Percentiles rank a stretch among this genome's conserved stretches.
These are phyloP conservation scores for Metarhizium guizhouense DNA, from an alignment of 2,329 filamentous ascomycete species.

Conservation along the genomic window DNA sequence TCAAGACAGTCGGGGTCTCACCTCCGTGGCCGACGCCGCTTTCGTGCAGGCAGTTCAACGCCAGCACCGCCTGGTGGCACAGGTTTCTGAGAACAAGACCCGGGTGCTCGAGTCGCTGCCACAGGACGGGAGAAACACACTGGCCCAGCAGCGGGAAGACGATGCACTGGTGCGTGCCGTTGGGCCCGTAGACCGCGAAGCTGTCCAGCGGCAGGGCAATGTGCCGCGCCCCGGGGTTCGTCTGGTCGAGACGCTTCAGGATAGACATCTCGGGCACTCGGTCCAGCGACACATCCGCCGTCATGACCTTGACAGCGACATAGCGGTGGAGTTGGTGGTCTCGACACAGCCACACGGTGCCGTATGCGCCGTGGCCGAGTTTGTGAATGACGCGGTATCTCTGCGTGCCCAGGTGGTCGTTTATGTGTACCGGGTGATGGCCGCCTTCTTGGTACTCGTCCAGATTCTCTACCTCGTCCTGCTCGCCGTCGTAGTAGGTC, in stretches of 20 bases:
- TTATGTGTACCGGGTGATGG: slow-evolving; percentile 33
- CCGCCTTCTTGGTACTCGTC: slow-evolving; percentile 25
- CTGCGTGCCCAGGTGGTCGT: slow-evolving; percentile 25
- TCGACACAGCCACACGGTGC: slow-evolving; percentile 33
- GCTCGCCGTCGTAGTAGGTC: slow-evolving; percentile 3
- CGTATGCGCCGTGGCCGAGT: slow-evolving; percentile 32
- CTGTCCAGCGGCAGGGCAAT: slow-evolving; percentile 13
- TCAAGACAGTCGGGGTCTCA: neutral
- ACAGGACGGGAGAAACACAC: slow-evolving; percentile 7
- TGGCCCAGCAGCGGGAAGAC: slow-evolving; percentile 18
- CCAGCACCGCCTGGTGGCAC: slow-evolving; percentile 12
- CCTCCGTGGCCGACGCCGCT: slow-evolving; percentile 22
- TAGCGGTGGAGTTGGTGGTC: slow-evolving; percentile 20
- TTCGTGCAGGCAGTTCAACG: slow-evolving; percentile 16
- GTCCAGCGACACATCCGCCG: slow-evolving; percentile 10
- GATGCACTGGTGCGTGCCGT: slow-evolving; percentile 17
- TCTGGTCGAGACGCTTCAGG: slow-evolving; percentile 1
- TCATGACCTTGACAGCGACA: slow-evolving; percentile 23
- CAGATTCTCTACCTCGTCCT: slow-evolving; percentile 11
- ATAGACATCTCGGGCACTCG: slow-evolving; percentile 2
- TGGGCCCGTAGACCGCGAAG: slow-evolving; percentile 16
- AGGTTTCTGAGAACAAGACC: slow-evolving; percentile 9
- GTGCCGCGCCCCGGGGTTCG: neutral
- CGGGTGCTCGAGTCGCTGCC: slow-evolving; percentile 6
- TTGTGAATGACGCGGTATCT: slow-evolving; percentile 35